phyloP scores from a whole-genome alignment of 1,284 basidiomycete genomes.

The Apiotrichum mycotoxinovorans region DNA sequence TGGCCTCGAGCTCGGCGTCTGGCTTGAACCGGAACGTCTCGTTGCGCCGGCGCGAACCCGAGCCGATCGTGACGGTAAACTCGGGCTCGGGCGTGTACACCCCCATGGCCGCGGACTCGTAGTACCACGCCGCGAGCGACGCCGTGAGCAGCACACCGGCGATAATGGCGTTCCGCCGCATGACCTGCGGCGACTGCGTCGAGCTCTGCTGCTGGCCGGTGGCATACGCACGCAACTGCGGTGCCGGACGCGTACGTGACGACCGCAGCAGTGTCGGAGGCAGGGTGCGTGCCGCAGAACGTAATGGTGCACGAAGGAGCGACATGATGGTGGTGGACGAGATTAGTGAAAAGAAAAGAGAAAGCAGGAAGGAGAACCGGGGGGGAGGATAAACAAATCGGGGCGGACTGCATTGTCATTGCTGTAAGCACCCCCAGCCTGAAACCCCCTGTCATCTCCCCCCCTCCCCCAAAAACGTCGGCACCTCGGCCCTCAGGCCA shows the following conservation, averaged over 20 bases:
- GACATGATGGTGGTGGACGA: neutral
- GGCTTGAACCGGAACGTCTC: conserved; percentile 33
- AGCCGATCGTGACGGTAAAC: conserved; percentile 13
- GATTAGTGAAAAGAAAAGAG: neutral
- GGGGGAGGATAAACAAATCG: too few species aligned
- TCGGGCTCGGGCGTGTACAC: conserved; percentile 8
- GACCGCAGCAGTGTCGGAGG: too few species aligned
- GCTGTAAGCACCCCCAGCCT: too few species aligned
- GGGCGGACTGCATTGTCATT: too few species aligned
- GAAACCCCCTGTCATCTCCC: too few species aligned
- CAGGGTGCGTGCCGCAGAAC: neutral
- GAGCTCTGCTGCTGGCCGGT: neutral
- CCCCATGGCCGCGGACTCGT: conserved; percentile 16
- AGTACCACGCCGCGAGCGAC: conserved; percentile 33
- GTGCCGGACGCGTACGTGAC: too few species aligned
- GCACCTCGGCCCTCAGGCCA: too few species aligned
- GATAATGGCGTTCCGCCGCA: conserved; percentile 21
- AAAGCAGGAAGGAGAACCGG: too few species aligned
- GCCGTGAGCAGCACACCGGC: conserved; percentile 29
- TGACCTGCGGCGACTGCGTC: neutral
- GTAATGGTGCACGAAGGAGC: conserved; percentile 1
- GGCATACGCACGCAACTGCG: too few species aligned
- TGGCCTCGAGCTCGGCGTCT: conserved; percentile 30
- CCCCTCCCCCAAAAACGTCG: too few species aligned
- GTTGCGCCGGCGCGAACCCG: conserved; percentile 13